Evolutionary conservation across 805 yeast species (phyloP).

Genomic region (Sugiyamaella mastotermitis): DNA sequence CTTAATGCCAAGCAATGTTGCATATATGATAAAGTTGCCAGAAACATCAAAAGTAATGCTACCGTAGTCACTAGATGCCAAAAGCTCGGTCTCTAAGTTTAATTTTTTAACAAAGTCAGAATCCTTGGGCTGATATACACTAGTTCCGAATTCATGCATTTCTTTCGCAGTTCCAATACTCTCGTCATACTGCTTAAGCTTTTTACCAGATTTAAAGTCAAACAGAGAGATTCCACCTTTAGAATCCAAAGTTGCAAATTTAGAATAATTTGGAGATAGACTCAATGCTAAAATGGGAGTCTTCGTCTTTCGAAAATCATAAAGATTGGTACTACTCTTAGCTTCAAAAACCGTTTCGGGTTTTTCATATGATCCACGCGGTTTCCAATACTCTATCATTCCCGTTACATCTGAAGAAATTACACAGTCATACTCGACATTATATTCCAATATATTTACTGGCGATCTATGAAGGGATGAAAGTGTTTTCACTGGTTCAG

Average conservation of each 20-base stretch:
- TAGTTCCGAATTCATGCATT: conserved; percentile 25
- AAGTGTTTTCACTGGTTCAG: conserved; percentile 12
- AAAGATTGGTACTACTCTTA: conserved; percentile 37
- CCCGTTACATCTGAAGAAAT: conserved; percentile 29
- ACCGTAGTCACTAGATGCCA: conserved; percentile 1
- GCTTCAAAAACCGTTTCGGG: conserved; percentile 29
- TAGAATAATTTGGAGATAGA: conserved; percentile 26
- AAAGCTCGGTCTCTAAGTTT: conserved; percentile 22
- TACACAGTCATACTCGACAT: conserved; percentile 23
- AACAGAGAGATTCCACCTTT: conserved; percentile 32
- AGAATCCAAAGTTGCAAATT: conserved; percentile 27
- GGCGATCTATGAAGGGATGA: conserved; percentile 23
- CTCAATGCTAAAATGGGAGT: conserved; percentile 21
- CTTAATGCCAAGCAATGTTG: conserved; percentile 30
- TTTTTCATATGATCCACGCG: conserved; percentile 16
- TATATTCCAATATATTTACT: conserved; percentile 23
- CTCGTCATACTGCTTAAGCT: conserved; percentile 29
- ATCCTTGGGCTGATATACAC: conserved; percentile 18
- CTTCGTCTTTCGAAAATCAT: conserved; percentile 33
- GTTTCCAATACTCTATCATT: conserved; percentile 35
- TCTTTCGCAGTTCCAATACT: conserved; percentile 20
- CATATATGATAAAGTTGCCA: conserved; percentile 26
- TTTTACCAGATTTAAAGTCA: conserved; percentile 32
- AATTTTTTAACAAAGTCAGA: conserved; percentile 27
- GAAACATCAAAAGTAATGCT: conserved; percentile 29